phyloP scores from a whole-genome alignment of 2,329 filamentous ascomycete genomes.

The Metarhizium brunneum region DNA sequence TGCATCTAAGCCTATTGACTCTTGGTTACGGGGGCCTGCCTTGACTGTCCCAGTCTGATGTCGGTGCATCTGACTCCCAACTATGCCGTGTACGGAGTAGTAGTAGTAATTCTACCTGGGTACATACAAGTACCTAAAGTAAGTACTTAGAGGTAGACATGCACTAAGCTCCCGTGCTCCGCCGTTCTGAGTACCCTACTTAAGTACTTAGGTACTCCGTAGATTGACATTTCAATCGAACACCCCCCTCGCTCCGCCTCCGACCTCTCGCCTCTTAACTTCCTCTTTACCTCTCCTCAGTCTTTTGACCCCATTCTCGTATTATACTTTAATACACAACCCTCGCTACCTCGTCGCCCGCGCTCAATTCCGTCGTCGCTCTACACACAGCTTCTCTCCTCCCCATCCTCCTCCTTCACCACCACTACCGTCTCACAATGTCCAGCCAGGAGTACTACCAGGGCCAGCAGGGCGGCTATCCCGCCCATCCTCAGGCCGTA shows the following conservation, averaged over 20 bases:
- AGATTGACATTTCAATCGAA: not conserved
- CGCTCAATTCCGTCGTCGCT: not conserved
- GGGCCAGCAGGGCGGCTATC: slow-evolving; percentile 25
- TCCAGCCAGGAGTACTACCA: slow-evolving; percentile 33
- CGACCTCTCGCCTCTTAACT: not conserved
- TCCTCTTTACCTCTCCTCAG: not conserved
- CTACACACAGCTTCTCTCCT: not conserved
- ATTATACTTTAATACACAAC: not conserved
- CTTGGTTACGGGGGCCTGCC: not conserved
- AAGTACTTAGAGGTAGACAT: too few species aligned
- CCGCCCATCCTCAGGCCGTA: slow-evolving; percentile 31
- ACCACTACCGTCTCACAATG: slow-evolving; percentile 17
- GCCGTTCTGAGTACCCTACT: not conserved
- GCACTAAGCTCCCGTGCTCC: too few species aligned
- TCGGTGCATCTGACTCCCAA: too few species aligned
- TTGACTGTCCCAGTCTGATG: too few species aligned
- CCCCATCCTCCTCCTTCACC: not conserved
- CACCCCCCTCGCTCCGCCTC: not conserved
- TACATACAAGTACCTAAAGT: too few species aligned
- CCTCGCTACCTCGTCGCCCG: not conserved
- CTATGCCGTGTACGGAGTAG: too few species aligned
- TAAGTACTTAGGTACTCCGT: too few species aligned
- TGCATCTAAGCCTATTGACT: not conserved
- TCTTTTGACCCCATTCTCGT: not conserved
- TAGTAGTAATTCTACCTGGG: too few species aligned